These are phyloP conservation scores for Tilletia setariae DNA, from an alignment of 1,284 basidiomycete species.

Conservation along the genomic window DNA sequence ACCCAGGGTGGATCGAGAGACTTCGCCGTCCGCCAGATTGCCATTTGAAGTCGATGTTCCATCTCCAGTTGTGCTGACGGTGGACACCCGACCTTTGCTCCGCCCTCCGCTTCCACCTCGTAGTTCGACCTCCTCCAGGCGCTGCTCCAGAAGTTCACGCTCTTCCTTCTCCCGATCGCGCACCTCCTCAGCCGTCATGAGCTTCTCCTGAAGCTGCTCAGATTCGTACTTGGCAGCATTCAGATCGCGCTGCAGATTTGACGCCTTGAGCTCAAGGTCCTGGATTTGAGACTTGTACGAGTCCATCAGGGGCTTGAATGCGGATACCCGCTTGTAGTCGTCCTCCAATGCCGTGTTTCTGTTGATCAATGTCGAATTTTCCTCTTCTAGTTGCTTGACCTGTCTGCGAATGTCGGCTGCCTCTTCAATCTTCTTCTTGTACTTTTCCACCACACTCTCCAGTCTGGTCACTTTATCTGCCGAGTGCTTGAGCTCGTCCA, in stretches of 20 bases:
- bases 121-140: slow-evolving; percentile 82
- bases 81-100: slow-evolving; percentile 57
- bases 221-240: slow-evolving; percentile 37
- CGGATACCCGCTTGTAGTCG: slow-evolving; percentile 78
- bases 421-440: slow-evolving; percentile 96
- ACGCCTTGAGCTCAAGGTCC: slow-evolving; percentile 71
- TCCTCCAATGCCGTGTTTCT: slow-evolving; percentile 85
- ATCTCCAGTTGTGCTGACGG: not conserved
- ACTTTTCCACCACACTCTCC: slow-evolving; percentile 97
- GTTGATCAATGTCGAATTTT: slow-evolving; percentile 86
- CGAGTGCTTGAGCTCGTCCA: slow-evolving; percentile 77
- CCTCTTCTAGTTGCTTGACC: slow-evolving; percentile 82
- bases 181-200: slow-evolving; percentile 62
- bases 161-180: slow-evolving; percentile 77
- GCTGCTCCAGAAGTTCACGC: slow-evolving; percentile 82
- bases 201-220: slow-evolving; percentile 34
- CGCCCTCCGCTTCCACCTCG: slow-evolving; percentile 31
- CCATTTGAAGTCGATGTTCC: slow-evolving; percentile 32
- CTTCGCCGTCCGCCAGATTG: slow-evolving; percentile 30
- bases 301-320: slow-evolving; percentile 84
- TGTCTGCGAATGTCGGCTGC: slow-evolving; percentile 79
- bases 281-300: slow-evolving; percentile 84
- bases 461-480: slow-evolving; percentile 86
- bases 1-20: slow-evolving; percentile 19
- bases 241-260: slow-evolving; percentile 65